A percentile compares a stretch with the other conserved stretches of the same genome.
Evolutionary conservation across 2,329 filamentous ascomycete species (phyloP).

Genomic region (Aaosphaeria arxii): DNA sequence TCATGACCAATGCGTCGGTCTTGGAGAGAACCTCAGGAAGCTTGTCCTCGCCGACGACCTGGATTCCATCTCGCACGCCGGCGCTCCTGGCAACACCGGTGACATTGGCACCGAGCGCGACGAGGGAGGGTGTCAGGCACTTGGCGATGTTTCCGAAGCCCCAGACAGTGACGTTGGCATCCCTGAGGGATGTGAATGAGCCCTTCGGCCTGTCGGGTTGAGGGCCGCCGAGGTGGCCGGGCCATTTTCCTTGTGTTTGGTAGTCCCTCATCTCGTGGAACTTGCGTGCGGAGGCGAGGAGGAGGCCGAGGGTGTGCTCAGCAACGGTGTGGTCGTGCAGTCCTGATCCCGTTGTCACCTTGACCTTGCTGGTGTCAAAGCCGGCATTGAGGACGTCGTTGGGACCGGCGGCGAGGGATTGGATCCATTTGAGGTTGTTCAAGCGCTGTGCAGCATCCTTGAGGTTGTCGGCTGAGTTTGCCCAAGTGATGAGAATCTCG

Average conservation of each 20-base stretch:
- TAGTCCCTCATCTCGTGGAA: conserved; percentile 64
- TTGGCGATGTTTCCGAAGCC: conserved; percentile 67
- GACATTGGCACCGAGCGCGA: conserved; percentile 57
- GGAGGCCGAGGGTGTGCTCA: conserved; percentile 60
- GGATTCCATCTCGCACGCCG: conserved; percentile 58
- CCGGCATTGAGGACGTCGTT: conserved; percentile 63
- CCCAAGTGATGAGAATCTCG: conserved; percentile 61
- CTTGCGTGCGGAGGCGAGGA: conserved; percentile 54
- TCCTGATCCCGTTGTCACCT: conserved; percentile 61
- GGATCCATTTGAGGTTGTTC: conserved; percentile 62
- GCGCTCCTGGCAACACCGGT: conserved; percentile 55
- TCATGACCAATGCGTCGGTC: conserved; percentile 65
- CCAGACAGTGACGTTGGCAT: conserved; percentile 60
- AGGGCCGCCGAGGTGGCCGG: conserved; percentile 59
- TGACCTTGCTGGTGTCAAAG: conserved; percentile 52
- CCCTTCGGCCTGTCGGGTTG: conserved; percentile 57
- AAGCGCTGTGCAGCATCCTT: conserved; percentile 55
- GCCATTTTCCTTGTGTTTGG: conserved; percentile 58
- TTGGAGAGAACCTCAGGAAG: conserved; percentile 53
- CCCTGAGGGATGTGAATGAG: conserved; percentile 58
- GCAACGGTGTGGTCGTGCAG: conserved; percentile 64
- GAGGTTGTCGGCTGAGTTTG: conserved; percentile 58
- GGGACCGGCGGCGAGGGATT: conserved; percentile 63
- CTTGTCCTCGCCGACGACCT: conserved; percentile 56
- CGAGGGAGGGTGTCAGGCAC: conserved; percentile 54